Base-by-base conservation (phyloP, 441 rosid species). In the Manihot esculenta region DNA sequence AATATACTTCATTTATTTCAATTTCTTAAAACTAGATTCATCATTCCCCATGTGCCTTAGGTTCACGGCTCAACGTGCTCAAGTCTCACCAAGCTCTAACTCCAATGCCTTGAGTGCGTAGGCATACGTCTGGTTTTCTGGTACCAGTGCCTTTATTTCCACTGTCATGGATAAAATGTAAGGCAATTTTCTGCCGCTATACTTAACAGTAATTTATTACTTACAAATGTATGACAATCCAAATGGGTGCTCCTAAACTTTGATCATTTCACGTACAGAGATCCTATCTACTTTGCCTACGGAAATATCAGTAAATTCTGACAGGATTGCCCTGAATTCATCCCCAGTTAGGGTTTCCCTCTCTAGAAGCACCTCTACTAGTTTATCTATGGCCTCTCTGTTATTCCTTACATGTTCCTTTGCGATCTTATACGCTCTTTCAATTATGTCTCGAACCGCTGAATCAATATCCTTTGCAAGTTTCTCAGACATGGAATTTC, bases 341-440 rank as follows among this genome's bases (percentile, higher is more conserved):
- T 89, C 92, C 64, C 95, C 89, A 0, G 81, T 56, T 27, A 89
- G 74, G 5, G 91, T 88, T 68, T 88, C 92, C 80, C 79, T 92
- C 83, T 89, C 94, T 70, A 88, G 20, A 26, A 88, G 77, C 61
- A 87, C 85, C 26, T 89, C 97, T 64, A 87, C 97, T n/a, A 92
- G 81, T 72, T 87, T 84, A 75, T 89, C 91, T 45, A 92, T 85
- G 48, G 91, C 94, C 24, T 82, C 90, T 45, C 96, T 74, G 78
- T 88, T 84, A 11, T 78, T 78, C 82, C 74, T 84, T 64, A 87
- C 66, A 65, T 83, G 92, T 18, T 73, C 81, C 79, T 85, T 87
- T 0, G 94, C 94, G 18, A 86, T 61, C 78, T 87, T 84, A 24
- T 87, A 86, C 13, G 97, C 96, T 26, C 73, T 71, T 9, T 75